These are phyloP conservation scores for Beauveria caledonica DNA, from an alignment of 2,329 filamentous ascomycete genomes.

Conservation along the genomic window DNA sequence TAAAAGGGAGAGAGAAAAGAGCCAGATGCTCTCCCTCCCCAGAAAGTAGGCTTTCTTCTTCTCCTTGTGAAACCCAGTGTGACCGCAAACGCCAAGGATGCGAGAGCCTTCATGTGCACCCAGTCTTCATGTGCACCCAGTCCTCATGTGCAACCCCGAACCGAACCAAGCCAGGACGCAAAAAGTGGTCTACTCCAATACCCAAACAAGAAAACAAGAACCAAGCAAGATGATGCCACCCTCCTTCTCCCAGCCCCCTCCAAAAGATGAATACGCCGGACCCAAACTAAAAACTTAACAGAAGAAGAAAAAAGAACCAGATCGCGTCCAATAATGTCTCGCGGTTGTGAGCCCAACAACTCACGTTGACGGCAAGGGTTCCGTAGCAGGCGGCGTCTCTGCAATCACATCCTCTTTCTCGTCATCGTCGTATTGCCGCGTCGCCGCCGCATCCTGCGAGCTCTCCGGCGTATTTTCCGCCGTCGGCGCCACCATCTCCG, in stretches of 20 bases:
- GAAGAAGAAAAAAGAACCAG: not conserved
- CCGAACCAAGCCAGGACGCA: too few species aligned
- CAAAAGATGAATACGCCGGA: not conserved
- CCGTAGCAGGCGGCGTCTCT: slow-evolving; percentile 27
- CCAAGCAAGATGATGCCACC: not conserved
- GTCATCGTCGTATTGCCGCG: slow-evolving; percentile 8
- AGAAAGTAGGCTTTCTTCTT: too few species aligned
- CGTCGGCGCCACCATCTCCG: slow-evolving; percentile 22
- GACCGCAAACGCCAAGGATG: too few species aligned
- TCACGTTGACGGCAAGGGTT: too few species aligned
- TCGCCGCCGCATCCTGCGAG: not conserved
- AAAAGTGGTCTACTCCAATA: too few species aligned
- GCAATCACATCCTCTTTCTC: slow-evolving; percentile 32
- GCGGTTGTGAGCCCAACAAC: too few species aligned
- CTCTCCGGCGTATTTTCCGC: slow-evolving; percentile 13
- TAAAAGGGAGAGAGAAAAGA: too few species aligned
- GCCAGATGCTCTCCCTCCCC: too few species aligned
- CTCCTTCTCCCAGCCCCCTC: not conserved
- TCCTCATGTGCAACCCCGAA: too few species aligned
- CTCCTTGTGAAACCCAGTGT: too few species aligned
- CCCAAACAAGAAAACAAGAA: not conserved
- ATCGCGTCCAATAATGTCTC: not conserved
- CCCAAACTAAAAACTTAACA: not conserved
- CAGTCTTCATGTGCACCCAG: too few species aligned
- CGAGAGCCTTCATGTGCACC: too few species aligned